Evolutionary conservation across 495 filamentous ascomycete species (phyloP), one percentile per base, ranked within the genome.

Genomic region (Podospora sp.): DNA sequence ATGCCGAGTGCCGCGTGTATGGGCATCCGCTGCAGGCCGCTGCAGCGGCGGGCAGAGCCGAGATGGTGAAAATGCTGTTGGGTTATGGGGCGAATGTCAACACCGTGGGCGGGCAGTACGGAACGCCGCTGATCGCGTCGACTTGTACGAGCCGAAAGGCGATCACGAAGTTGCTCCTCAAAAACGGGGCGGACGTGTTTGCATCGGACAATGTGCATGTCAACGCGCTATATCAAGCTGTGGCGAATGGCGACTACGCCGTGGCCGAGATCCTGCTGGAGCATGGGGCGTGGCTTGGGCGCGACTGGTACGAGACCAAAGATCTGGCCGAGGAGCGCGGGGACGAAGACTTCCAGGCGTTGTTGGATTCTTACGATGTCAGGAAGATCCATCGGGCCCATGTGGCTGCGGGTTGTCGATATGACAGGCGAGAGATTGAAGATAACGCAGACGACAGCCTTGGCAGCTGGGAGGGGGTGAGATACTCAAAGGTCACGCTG

Each of bases 201-300:
- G 57, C 57, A n/a, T 12, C 24, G 8, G 57, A 60, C 57, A 35
- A n/a, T 3, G n/a, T 27, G 9, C 57, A 60, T 24, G 57, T 60
- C 25, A 60, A 60, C 25, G 57, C 57, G 4, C 57, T 60, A 4
- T 60, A 60, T 27, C 57, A 60, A 20, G 57, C 57, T 27, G 57
- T 60, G 11, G 27, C 22, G 21, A 8, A 60, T n/a, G 29, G 24
- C 11, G 27, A 60, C 12, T 60, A 60, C 29, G 57, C 57, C 22
- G 24, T 60, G 18, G n/a, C 24, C 4, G 57, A 60, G 24, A 60
- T 35, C 7, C 57, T 60, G 57, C 57, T 60, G 8, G 57, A 60
- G 57, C 57, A 60, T 20, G 24, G 57, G 5, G 57, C 57, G 6
- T 60, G 57, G 57, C 57, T 60, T 11, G 22, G 24, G 12, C 57